A percentile compares a stretch with the other conserved stretches of the same genome.
Conservation (phyloP, 2,329 filamentous ascomycete species). For the Paracamarosporium sp. region DNA sequence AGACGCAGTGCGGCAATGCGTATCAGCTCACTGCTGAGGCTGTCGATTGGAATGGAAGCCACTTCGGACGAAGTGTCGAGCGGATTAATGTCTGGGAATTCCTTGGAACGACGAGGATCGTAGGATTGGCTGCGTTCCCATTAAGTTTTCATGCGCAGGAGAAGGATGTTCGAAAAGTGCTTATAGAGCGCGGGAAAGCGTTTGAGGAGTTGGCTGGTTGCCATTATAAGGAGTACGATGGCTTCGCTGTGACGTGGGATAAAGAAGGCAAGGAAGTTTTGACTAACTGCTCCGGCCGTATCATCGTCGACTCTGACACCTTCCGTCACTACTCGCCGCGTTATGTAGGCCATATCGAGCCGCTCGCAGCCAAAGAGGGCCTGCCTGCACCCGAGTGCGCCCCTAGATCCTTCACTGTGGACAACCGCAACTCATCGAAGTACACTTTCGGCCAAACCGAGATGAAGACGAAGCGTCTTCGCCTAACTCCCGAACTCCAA, state of each 20-base stretch:
- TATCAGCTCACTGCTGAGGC: constrained; percentile 31
- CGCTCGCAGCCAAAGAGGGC: constrained; percentile 26
- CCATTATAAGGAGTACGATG: constrained; percentile 80
- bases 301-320: constrained; percentile 79
- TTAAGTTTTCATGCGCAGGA: constrained; percentile 79
- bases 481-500: constrained; percentile 80
- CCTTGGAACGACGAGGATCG: constrained; percentile 80
- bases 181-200: constrained; percentile 81
- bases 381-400: constrained; percentile 32
- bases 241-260: constrained; percentile 57
- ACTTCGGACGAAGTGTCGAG: constrained; percentile 32
- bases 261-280: constrained; percentile 24
- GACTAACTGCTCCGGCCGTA: constrained; percentile 75
- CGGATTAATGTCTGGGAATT: constrained; percentile 56
- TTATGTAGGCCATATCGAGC: constrained; percentile 28
- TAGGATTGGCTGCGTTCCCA: constrained; percentile 76
- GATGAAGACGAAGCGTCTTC: constrained; percentile 48
- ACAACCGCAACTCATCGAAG: constrained; percentile 13
- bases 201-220: constrained; percentile 79
- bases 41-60: constrained; percentile 42
- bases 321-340: constrained; percentile 53
- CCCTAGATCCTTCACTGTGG: constrained; percentile 45
- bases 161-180: constrained; percentile 64
- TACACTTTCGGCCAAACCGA: constrained; percentile 22
- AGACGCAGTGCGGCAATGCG: constrained; percentile 27